phyloP scores from a whole-genome alignment of 2,329 filamentous ascomycete genomes.

The Pestalotiopsis fici region DNA sequence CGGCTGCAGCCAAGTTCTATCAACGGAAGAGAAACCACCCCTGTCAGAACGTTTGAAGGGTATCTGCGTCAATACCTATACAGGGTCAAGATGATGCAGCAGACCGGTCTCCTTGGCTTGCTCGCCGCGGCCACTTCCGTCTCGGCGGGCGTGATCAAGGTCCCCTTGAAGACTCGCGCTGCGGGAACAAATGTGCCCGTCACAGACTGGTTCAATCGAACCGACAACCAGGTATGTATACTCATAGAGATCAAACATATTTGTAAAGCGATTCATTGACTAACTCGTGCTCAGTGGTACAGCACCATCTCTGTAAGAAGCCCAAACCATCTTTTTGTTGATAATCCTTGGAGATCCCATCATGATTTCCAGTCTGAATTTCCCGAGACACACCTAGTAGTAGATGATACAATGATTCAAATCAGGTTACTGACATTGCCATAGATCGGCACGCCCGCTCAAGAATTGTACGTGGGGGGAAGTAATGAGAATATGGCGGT shows the following conservation, averaged over 20 bases:
- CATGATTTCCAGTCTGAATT: neutral
- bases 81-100: neutral
- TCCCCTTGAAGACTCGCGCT: slow-evolving; percentile 3
- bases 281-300: slow-evolving; percentile 6
- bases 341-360: neutral
- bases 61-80: neutral
- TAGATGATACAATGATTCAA: neutral
- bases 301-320: slow-evolving; percentile 5
- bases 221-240: slow-evolving; percentile 16
- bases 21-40: neutral
- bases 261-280: neutral
- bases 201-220: slow-evolving; percentile 13
- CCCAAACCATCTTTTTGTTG: neutral
- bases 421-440: neutral
- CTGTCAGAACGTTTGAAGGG: neutral
- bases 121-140: neutral
- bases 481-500: neutral
- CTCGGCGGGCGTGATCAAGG: slow-evolving; percentile 6
- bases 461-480: slow-evolving; percentile 27
- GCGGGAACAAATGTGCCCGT: slow-evolving; percentile 2
- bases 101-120: neutral
- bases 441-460: slow-evolving; percentile 18
- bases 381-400: neutral
- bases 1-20: neutral
- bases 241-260: neutral